Conservation (phyloP, 805 yeast species). For the Starmerella asiatica region DNA sequence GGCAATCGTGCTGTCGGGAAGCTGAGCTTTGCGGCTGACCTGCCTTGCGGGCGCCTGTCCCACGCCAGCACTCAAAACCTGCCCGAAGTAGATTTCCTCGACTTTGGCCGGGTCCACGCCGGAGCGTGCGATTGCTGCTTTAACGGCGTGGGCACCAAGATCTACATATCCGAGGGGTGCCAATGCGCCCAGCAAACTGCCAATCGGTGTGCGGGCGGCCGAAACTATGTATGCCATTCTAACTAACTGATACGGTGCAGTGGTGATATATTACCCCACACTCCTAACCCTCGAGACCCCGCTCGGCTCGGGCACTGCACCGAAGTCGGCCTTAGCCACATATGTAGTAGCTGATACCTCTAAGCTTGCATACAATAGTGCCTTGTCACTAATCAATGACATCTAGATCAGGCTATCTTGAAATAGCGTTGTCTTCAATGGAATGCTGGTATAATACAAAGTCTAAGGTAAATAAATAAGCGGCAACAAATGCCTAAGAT, state of each 20-base stretch:
- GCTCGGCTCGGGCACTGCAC: too few species aligned
- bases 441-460: too few species aligned
- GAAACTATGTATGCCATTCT: slow-evolving; percentile 64
- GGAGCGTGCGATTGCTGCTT: slow-evolving; percentile 72
- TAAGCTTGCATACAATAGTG: too few species aligned
- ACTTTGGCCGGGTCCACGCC: slow-evolving; percentile 52
- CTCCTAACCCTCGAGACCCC: background rate
- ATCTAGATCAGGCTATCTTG: too few species aligned
- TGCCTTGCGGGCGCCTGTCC: slow-evolving; percentile 99
- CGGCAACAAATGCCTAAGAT: too few species aligned
- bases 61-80: slow-evolving; percentile 79
- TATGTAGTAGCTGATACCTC: too few species aligned
- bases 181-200: slow-evolving; percentile 76
- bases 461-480: too few species aligned
- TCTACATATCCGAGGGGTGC: slow-evolving; percentile 60
- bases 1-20: slow-evolving; percentile 67
- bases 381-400: too few species aligned
- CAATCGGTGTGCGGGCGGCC: slow-evolving; percentile 86
- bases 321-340: too few species aligned
- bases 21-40: slow-evolving; percentile 85
- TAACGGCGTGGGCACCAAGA: slow-evolving; percentile 76
- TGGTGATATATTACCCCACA: background rate
- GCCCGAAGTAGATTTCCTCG: slow-evolving; percentile 86
- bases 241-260: background rate
- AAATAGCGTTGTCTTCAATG: too few species aligned